Conservation (phyloP, 768 basidiomycete species). For the Amylocystis lapponica region DNA sequence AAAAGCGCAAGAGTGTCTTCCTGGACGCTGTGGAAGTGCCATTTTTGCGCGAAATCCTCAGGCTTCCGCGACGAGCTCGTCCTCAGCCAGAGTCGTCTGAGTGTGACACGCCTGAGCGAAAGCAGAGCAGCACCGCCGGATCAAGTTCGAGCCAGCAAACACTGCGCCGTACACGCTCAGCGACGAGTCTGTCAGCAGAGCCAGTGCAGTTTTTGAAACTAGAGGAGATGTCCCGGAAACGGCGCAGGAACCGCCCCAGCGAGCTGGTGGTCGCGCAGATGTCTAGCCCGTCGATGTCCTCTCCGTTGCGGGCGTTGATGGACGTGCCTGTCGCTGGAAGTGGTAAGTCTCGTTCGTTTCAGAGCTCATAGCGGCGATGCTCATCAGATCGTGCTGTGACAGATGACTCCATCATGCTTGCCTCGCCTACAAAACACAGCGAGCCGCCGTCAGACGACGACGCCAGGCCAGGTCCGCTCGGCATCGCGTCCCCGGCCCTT, state of each 20-base stretch:
- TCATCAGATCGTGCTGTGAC: conserved; percentile 1
- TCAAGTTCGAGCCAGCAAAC: conserved; percentile 3
- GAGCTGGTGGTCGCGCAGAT: conserved; percentile 7
- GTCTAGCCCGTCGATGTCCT: conserved; percentile 5
- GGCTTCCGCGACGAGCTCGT: conserved; percentile 9
- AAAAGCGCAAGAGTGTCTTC: conserved; percentile 44
- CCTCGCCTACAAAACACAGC: conserved; percentile 5
- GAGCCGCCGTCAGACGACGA: conserved; percentile 57
- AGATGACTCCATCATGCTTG: conserved; percentile 48
- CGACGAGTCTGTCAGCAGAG: conserved; percentile 10
- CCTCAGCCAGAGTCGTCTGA: conserved; percentile 1
- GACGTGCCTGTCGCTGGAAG: conserved; percentile 24
- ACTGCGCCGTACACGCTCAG: conserved; percentile 12
- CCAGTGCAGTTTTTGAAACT: conserved; percentile 5
- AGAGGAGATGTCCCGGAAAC: conserved; percentile 9
- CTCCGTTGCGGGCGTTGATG: conserved; percentile 18
- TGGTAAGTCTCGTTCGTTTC: conserved; percentile 22
- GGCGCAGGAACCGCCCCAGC: conserved; percentile 8
- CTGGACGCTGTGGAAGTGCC: conserved; percentile 51
- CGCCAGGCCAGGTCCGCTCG: conserved; percentile 67
- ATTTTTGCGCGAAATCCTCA: conserved; percentile 24
- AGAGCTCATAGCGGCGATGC: not conserved
- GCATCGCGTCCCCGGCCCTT: conserved; percentile 56
- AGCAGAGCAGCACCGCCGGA: not conserved
- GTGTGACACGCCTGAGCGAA: conserved; percentile 2